These are phyloP conservation scores for Cladophialophora immunda DNA, from an alignment of 2,329 filamentous ascomycete genomes.

Conservation along the genomic window DNA sequence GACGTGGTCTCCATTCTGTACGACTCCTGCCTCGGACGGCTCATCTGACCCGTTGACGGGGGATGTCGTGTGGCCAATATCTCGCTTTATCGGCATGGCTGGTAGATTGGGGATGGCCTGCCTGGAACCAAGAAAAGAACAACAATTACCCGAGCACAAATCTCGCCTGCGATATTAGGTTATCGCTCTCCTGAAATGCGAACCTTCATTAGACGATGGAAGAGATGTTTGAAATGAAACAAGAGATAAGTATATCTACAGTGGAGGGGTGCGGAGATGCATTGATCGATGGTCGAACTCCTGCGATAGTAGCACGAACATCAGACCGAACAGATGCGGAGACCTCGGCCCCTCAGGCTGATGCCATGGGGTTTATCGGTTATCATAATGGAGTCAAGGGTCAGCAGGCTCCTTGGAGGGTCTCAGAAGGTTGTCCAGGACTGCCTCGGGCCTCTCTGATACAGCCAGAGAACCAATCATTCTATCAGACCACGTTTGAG, in stretches of 20 bases:
- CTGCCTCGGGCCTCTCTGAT: not conserved
- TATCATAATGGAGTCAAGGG: not conserved
- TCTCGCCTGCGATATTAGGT: not conserved
- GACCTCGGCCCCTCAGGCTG: not conserved
- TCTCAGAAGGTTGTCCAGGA: not conserved
- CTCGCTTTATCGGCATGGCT: slow-evolving; percentile 11
- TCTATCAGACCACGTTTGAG: not conserved
- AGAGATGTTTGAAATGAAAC: not conserved
- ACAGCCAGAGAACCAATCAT: not conserved
- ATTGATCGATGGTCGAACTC: not conserved
- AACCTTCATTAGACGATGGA: not conserved
- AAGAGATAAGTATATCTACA: not conserved
- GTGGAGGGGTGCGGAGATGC: not conserved
- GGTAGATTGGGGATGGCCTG: not conserved
- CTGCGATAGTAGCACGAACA: not conserved
- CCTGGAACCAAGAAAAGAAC: not conserved
- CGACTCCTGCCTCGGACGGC: not conserved
- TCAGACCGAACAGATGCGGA: not conserved
- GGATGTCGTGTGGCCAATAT: slow-evolving; percentile 16
- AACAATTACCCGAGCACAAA: not conserved
- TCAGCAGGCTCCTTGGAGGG: not conserved
- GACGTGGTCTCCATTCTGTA: slow-evolving; percentile 11
- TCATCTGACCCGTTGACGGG: slow-evolving; percentile 4
- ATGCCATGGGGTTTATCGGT: not conserved
- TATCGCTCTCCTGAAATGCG: not conserved